Evolutionary conservation across 192 early-diverging fungal species (phyloP), one percentile per base, ranked within the genome.

Genomic region (Phlyctochytrium bullatum): DNA sequence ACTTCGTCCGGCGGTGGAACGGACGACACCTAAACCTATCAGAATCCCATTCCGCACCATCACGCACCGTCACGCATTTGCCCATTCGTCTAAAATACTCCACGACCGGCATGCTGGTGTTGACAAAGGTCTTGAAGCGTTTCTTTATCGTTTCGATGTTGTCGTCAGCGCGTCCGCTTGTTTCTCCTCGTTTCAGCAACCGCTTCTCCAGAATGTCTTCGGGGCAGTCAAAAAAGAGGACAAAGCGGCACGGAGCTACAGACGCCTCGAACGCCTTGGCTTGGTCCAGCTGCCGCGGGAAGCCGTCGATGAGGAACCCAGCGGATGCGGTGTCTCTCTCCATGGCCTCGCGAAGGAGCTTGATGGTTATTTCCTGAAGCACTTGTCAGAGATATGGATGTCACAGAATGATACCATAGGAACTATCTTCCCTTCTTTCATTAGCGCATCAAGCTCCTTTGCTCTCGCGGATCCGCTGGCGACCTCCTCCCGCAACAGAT

Each of bases 371-470:
- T 62, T 90, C 71, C 71, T 58, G 52, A 33, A 24, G 32, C 10
- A 20, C 16, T 62, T 34, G 31, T n/a, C 57, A 34, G 23, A 34
- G 69, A 30, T 25, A 52, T 30, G 51, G 1, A 65, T 17, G 0
- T 30, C 28, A 0, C 33, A 17, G 27, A 60, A 3, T 62, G 62
- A n/a, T 52, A 63, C 90, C 82, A 91, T 90, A 14, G 96, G 97
- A 4, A 99, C 97, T 72, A 98, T 97, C 66, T 91, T 76, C 25
- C 97, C 97, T 66, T 96, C 93, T 52, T 90, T 91, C 78, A 99
- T 98, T 59, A 91, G 90, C 25, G 77, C 80, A 35, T 88, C 86
- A 65, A 97, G 93, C 66, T 96, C 74, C 66, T 92, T 89, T 61
- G 92, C 95, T 28, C 77, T 47, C 10, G 65, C 60, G 12, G 82